Evolutionary conservation across 2,329 filamentous ascomycete species (phyloP).

Genomic region (Diaporthe sp.): DNA sequence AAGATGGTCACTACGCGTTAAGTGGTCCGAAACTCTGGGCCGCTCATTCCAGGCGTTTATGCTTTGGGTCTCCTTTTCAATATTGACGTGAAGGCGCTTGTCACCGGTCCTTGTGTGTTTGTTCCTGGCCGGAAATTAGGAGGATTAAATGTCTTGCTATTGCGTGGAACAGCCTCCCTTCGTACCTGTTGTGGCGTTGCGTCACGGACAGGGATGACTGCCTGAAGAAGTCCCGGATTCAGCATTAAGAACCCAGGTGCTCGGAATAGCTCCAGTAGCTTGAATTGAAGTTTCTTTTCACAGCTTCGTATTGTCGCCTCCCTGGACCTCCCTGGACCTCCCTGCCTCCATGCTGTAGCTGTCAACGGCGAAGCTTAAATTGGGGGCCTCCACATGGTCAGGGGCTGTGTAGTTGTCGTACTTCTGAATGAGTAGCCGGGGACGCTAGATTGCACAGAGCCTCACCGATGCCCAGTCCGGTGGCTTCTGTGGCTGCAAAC

Average conservation of each 20-base stretch:
- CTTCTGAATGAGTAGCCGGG: not conserved
- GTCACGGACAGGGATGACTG: conserved; percentile 21
- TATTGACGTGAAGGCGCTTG: not conserved
- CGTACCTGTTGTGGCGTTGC: conserved; percentile 18
- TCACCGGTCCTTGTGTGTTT: conserved; percentile 9
- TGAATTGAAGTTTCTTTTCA: not conserved
- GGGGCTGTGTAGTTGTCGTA: not conserved
- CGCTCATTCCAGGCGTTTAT: conserved; percentile 24
- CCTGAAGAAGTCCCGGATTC: conserved; percentile 7
- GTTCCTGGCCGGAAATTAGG: conserved; percentile 37
- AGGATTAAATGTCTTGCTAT: conserved; percentile 29
- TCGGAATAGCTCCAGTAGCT: conserved; percentile 12
- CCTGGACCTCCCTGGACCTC: not conserved
- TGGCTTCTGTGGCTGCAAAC: conserved; percentile 22
- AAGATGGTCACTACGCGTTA: conserved; percentile 17
- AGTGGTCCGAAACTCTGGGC: not conserved
- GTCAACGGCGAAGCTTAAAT: conserved; percentile 25
- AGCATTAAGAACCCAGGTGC: not conserved
- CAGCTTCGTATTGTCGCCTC: not conserved
- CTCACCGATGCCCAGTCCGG: conserved; percentile 11
- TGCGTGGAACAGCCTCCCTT: conserved; percentile 32
- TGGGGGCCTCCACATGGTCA: conserved; percentile 5
- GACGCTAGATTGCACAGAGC: conserved; percentile 7
- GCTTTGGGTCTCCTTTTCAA: conserved; percentile 22
- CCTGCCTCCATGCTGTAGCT: conserved; percentile 12